Evolutionary conservation across 2,329 filamentous ascomycete genomes (phyloP).

Genomic region (Neonectria magnoliae): DNA sequence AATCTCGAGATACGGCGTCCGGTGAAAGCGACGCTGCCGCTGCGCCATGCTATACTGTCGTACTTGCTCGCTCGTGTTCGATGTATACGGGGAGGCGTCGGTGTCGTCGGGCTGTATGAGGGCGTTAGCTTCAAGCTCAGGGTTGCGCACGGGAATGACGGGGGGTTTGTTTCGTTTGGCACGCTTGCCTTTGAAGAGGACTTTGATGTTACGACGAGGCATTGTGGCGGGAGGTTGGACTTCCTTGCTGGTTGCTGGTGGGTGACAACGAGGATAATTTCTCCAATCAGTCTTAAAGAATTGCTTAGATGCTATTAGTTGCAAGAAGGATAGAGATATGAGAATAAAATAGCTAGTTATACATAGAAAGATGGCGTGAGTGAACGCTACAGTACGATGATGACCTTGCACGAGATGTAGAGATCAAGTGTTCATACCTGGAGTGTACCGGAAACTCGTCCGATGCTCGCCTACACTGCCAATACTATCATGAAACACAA

Average conservation of each 20-base stretch:
- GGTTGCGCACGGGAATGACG: conserved; percentile 2
- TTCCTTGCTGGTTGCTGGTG: neutral
- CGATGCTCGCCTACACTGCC: too few relatives aligned
- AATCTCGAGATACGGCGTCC: neutral
- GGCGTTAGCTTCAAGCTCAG: neutral
- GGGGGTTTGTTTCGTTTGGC: neutral
- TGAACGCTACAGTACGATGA: neutral
- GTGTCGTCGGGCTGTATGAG: neutral
- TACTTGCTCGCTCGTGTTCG: neutral
- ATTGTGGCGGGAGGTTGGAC: neutral
- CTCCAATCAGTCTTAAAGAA: too few relatives aligned
- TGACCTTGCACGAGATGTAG: neutral
- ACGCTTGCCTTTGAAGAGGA: neutral
- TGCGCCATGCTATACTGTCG: neutral
- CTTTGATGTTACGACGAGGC: neutral
- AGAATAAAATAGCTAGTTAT: neutral
- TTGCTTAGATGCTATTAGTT: neutral
- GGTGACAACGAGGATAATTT: neutral
- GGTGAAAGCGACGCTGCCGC: neutral
- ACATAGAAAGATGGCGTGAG: too few relatives aligned
- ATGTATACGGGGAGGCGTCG: too few relatives aligned
- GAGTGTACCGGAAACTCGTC: neutral
- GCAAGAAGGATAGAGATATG: neutral
- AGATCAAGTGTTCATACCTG: neutral
- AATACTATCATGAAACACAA: neutral